These are phyloP conservation scores for Coffea canephora DNA, from an alignment of 257 asterid genomes.

Conservation along the genomic window DNA sequence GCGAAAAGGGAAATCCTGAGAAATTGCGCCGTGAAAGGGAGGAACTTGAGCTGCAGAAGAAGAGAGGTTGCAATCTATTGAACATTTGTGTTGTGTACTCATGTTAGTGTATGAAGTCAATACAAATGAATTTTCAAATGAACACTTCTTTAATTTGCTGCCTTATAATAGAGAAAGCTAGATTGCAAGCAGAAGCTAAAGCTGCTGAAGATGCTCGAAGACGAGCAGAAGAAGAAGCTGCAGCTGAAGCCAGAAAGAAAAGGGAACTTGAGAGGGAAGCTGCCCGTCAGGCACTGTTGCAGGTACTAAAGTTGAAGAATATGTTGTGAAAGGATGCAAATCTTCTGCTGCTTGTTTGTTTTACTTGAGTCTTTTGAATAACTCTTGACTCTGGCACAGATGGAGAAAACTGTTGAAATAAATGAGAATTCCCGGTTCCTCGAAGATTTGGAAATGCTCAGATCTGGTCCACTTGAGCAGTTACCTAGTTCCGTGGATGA, in stretches of 20 bases:
- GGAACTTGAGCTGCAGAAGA: conserved; percentile 76
- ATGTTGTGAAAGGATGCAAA: neutral
- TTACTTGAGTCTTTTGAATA: neutral
- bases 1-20: conserved; percentile 70
- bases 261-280: conserved; percentile 84
- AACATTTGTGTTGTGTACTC: neutral
- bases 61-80: conserved; percentile 45
- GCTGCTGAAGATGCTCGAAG: conserved; percentile 90
- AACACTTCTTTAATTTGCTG: neutral
- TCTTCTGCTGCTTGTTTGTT: neutral
- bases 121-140: neutral
- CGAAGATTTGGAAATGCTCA: conserved; percentile 73
- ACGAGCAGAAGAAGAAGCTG: conserved; percentile 80
- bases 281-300: conserved; percentile 72
- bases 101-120: neutral
- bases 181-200: conserved; percentile 85
- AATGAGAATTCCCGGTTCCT: conserved; percentile 65
- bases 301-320: conserved; percentile 36
- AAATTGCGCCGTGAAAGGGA: conserved; percentile 78
- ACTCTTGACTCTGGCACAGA: conserved; percentile 29
- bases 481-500: conserved; percentile 61
- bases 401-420: conserved; percentile 87
- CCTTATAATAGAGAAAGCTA: conserved; percentile 64
- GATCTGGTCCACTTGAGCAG: conserved; percentile 48
- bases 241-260: conserved; percentile 60